Base-by-base conservation (phyloP, 768 basidiomycete genomes). In the Boletellus sp. region DNA sequence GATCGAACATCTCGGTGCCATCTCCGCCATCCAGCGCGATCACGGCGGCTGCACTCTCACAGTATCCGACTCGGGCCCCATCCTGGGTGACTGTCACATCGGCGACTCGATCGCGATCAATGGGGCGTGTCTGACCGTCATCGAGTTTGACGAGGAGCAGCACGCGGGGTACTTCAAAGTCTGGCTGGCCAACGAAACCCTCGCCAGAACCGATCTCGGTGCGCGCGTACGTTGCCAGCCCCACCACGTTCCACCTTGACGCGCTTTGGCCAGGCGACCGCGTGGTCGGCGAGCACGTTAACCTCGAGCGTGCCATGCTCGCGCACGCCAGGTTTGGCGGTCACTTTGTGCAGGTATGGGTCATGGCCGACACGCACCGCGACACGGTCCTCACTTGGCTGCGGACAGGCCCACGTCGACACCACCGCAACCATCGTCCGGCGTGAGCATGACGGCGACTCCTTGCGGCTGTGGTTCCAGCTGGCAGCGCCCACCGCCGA, bases 101-200 rank as follows among this genome's bases (percentile, higher is more conserved):
- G 96, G 96, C 3, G 96, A 98, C 74, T 94, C 92, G 22, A 98
- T 95, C 47, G 87, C 89, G 36, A 86, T 93, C 55, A 88, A 90
- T 53, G 89, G 91, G 16, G 79, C 79, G 31, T 98, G 96, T 65
- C 66, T 99, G 64, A 98, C 96, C 0, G 95, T 95, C 38, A 94
- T 86, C 2, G 83, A 81, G 60, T 97, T 95, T 60, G 77, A 87
- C 61, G 68, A 74, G 53, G 70, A 69, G 28, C 72, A 76, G 36
- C 59, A 77, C 3, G 84, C 81, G 1, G 90, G 90, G 6, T 87
- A 81, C 79, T 98, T 99, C 75, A 89, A 81, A 62, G 91, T 97
- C 41, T 95, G 94, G 78, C 73, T 99, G 42, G 94, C 95, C 39
- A 94, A 95, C 58, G 96, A 99, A 74, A 98, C 96, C 13, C 71